Evolutionary conservation across 352 stramenopile genomes (phyloP).

Genomic region (Pythium dissotocum): DNA sequence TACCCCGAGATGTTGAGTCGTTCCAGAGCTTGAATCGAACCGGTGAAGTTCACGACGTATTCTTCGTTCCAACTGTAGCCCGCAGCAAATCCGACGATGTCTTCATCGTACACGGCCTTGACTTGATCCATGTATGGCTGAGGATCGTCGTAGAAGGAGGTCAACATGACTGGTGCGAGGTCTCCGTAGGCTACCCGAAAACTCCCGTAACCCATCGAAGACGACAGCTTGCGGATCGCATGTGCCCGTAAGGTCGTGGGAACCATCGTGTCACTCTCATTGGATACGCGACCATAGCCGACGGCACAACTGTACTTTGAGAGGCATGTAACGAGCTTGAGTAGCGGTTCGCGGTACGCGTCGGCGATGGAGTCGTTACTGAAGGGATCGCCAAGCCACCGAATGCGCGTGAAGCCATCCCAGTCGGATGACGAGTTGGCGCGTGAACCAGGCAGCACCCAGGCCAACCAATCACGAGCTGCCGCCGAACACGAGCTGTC

Average conservation of each 20-base stretch:
- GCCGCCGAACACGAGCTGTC: background rate
- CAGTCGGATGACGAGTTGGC: background rate
- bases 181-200: background rate
- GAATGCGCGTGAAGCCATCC: background rate
- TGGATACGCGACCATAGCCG: background rate
- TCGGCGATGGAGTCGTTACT: background rate
- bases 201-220: background rate
- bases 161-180: background rate
- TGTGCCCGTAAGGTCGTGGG: background rate
- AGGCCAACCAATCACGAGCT: background rate
- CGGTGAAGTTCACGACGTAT: background rate
- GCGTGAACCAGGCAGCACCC: background rate
- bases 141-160: background rate
- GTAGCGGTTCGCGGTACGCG: background rate
- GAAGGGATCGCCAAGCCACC: slow-evolving; percentile 1
- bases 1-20: background rate
- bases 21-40: background rate
- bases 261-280: background rate
- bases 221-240: background rate
- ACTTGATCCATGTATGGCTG: background rate
- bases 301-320: slow-evolving; percentile 2
- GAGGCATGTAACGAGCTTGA: background rate
- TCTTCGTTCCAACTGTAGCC: background rate
- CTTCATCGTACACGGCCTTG: background rate
- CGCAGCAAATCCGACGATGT: background rate